A percentile compares a stretch with the other conserved stretches of the same genome.
phyloP scores from a whole-genome alignment of 1,284 basidiomycete species.

The Filobasidium uniguttulatum region DNA sequence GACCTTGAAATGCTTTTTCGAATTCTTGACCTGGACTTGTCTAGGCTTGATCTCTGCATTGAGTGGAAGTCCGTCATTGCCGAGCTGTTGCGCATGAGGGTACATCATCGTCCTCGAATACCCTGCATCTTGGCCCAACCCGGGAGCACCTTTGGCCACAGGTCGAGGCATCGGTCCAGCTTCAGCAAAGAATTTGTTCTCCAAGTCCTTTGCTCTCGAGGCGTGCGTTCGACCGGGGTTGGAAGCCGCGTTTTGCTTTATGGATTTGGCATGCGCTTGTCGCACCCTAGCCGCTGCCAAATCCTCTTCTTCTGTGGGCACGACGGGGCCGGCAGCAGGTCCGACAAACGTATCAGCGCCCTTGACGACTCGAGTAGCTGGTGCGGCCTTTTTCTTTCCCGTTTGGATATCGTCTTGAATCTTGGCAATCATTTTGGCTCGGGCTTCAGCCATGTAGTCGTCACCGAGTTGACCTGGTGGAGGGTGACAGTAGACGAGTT shows the following conservation, averaged over 20 bases:
- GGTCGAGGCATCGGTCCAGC: conserved; percentile 46
- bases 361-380: conserved; percentile 66
- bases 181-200: conserved; percentile 68
- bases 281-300: conserved; percentile 16
- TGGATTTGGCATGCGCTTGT: conserved; percentile 24
- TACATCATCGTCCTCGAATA: conserved; percentile 54
- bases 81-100: conserved; percentile 66
- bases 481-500: conserved; percentile 74
- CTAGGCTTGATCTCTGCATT: conserved; percentile 40
- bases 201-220: conserved; percentile 53
- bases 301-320: conserved; percentile 14
- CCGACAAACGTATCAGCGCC: conserved; percentile 66
- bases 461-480: conserved; percentile 59
- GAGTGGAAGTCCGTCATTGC: conserved; percentile 57
- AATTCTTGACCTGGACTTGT: conserved; percentile 42
- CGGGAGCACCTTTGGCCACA: conserved; percentile 47
- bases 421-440: conserved; percentile 49
- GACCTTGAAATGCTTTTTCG: conserved; percentile 84
- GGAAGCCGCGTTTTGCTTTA: conserved; percentile 28
- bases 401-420: conserved; percentile 38
- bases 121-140: conserved; percentile 44
- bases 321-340: conserved; percentile 20
- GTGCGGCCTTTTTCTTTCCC: conserved; percentile 64
- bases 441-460: conserved; percentile 64
- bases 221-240: conserved; percentile 28